Conservation (phyloP, 2,329 filamentous ascomycete species). For the Trichoderma arundinaceum region DNA sequence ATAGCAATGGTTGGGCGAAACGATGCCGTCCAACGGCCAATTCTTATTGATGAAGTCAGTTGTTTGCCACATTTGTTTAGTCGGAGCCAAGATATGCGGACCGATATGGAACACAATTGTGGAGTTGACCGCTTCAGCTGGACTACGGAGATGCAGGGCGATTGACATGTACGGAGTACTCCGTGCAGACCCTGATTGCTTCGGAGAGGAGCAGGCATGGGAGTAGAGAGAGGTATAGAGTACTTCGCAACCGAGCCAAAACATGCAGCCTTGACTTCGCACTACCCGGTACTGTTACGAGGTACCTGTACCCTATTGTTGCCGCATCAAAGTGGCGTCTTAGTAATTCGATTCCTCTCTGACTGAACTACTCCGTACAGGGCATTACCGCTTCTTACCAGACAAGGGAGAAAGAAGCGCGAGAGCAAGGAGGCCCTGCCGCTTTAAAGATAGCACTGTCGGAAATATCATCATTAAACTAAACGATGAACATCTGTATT, state of each 20-base stretch:
- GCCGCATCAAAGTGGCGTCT: background rate
- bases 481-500: too few species aligned
- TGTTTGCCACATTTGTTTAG: background rate
- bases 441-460: too few species aligned
- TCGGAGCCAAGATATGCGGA: constrained; percentile 7
- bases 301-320: background rate
- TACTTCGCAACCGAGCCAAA: too few species aligned
- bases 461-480: background rate
- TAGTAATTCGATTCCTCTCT: background rate
- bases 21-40: background rate
- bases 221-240: too few species aligned
- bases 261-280: too few species aligned
- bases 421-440: background rate
- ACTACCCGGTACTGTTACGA: too few species aligned
- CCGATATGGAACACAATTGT: constrained; percentile 7
- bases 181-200: background rate
- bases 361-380: background rate
- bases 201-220: too few species aligned
- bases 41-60: background rate
- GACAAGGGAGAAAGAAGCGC: background rate
- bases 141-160: background rate
- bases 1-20: background rate
- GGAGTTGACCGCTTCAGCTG: background rate
- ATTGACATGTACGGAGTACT: background rate
- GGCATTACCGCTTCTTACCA: background rate